These are phyloP conservation scores for Avena insularis DNA, from an alignment of 176 grass and related monocot genomes.

Conservation along the genomic window DNA sequence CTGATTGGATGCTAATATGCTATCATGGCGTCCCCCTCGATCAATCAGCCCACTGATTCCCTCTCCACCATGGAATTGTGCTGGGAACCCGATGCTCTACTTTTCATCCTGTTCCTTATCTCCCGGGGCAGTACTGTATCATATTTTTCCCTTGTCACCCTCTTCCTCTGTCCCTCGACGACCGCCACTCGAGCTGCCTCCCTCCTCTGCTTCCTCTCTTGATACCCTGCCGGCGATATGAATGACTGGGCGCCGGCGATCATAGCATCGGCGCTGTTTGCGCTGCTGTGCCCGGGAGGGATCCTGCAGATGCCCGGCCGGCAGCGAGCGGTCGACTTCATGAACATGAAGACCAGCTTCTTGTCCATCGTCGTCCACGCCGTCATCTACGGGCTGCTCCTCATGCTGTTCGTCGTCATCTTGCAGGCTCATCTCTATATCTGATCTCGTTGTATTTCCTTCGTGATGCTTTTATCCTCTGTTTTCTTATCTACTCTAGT, in stretches of 20 bases:
- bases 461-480: not conserved
- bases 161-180: not conserved
- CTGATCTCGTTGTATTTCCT: conserved; percentile 23
- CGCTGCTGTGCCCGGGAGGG: conserved; percentile 75
- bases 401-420: conserved; percentile 73
- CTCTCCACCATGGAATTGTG: conserved; percentile 32
- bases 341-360: conserved; percentile 81
- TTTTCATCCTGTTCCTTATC: conserved; percentile 33
- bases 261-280: conserved; percentile 86
- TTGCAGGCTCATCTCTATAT: conserved; percentile 70
- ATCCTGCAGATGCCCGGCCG: conserved; percentile 88
- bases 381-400: conserved; percentile 62
- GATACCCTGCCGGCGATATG: conserved; percentile 37
- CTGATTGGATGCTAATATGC: conserved; percentile 28
- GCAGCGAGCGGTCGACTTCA: conserved; percentile 72
- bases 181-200: not conserved
- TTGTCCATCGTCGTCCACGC: conserved; percentile 83
- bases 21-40: conserved; percentile 24
- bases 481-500: not conserved
- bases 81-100: conserved; percentile 12
- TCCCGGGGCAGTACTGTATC: not conserved
- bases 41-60: conserved; percentile 49
- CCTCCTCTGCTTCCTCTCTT: not conserved
- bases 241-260: conserved; percentile 83
- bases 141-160: not conserved